These are phyloP conservation scores for Cornus florida DNA, from an alignment of 148 eudicot species.

Conservation along the genomic window DNA sequence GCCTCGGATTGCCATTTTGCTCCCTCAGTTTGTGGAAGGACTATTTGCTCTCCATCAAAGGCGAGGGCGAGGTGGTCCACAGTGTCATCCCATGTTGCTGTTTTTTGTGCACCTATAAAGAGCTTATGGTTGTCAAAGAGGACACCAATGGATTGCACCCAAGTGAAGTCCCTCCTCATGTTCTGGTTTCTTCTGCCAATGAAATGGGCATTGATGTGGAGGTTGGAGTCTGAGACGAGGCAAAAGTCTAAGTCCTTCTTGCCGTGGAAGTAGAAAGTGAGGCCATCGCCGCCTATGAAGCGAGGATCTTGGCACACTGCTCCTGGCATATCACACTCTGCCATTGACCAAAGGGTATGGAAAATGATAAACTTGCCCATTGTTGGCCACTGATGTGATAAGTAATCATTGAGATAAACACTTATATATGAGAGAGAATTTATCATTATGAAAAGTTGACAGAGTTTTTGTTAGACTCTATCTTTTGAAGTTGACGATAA, in stretches of 20 bases:
- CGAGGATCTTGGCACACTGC: conserved; percentile 61
- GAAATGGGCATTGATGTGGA: conserved; percentile 60
- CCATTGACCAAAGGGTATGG: background rate
- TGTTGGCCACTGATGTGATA: too few relatives aligned
- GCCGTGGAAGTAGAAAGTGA: conserved; percentile 60
- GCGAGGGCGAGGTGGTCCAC: conserved; percentile 38
- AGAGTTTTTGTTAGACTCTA: too few relatives aligned
- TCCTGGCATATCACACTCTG: conserved; percentile 54
- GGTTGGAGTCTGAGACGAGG: conserved; percentile 44
- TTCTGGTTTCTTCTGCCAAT: conserved; percentile 33
- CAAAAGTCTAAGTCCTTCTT: conserved; percentile 46
- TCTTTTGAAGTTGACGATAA: too few relatives aligned
- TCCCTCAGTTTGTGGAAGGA: conserved; percentile 21
- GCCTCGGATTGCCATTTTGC: conserved; percentile 26
- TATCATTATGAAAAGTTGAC: too few relatives aligned
- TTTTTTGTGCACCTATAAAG: conserved; percentile 38
- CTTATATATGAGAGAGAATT: too few relatives aligned
- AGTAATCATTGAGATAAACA: too few relatives aligned
- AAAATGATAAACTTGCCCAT: too few relatives aligned
- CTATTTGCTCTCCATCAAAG: conserved; percentile 33
- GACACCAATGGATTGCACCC: conserved; percentile 55
- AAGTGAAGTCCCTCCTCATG: conserved; percentile 50
- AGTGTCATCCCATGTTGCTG: conserved; percentile 38
- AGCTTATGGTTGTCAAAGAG: conserved; percentile 46
- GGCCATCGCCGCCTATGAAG: conserved; percentile 52